Percentiles rank a stretch among this genome's conserved stretches.
These are phyloP conservation scores for Apiospora marii DNA, from an alignment of 2,329 filamentous ascomycete species.

Conservation along the genomic window DNA sequence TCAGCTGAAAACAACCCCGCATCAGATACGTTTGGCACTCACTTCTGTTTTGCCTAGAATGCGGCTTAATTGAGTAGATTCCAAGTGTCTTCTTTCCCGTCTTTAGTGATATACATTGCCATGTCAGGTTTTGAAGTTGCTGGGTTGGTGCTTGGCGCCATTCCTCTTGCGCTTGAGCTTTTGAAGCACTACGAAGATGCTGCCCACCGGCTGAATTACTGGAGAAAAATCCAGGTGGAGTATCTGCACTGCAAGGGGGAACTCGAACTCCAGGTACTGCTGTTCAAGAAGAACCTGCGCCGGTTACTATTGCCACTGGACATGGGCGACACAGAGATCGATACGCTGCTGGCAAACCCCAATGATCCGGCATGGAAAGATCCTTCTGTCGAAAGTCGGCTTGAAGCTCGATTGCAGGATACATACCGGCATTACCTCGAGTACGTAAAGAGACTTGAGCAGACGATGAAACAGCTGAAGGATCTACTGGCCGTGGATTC, in stretches of 20 bases:
- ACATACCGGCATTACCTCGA: not conserved
- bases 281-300: not conserved
- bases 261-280: not conserved
- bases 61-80: no score
- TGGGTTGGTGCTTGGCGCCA: not conserved
- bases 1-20: not conserved
- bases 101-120: not conserved
- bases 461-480: not conserved
- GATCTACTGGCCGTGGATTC: not conserved
- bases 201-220: not conserved
- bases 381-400: not conserved
- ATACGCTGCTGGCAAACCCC: not conserved
- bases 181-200: conserved; percentile 5
- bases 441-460: not conserved
- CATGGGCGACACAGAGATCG: not conserved
- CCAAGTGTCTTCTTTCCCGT: no score
- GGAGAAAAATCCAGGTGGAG: not conserved
- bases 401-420: not conserved
- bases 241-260: not conserved
- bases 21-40: not conserved
- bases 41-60: no score
- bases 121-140: not conserved
- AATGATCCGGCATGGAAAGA: not conserved
- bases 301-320: not conserved
- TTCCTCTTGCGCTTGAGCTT: not conserved